A percentile compares a stretch with the other conserved stretches of the same genome.
Conservation (phyloP, 2,329 filamentous ascomycete species). For the Scedosporium boydii region DNA sequence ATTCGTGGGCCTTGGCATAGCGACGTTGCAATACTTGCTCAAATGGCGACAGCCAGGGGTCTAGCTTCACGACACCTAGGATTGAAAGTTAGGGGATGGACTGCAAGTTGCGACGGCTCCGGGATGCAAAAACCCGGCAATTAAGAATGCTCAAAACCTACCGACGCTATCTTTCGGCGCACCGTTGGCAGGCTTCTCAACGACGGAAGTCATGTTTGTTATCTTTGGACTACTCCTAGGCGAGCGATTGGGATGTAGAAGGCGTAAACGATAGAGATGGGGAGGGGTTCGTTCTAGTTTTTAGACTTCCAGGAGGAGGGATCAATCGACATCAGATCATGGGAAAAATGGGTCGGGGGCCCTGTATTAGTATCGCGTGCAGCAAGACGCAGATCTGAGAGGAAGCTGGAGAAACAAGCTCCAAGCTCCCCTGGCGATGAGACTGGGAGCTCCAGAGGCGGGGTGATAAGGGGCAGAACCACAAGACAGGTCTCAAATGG, state of each 20-base stretch:
- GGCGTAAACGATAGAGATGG: background rate
- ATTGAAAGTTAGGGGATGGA: background rate
- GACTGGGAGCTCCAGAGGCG: background rate
- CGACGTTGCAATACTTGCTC: constrained; percentile 65
- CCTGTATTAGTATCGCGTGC: background rate
- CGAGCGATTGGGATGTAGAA: background rate
- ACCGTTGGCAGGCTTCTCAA: background rate
- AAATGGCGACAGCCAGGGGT: constrained; percentile 86
- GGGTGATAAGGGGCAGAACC: background rate
- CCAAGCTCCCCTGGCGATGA: background rate
- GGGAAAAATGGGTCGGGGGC: background rate
- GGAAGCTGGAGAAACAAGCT: background rate
- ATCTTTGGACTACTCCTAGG: background rate
- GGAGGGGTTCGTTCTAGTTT: background rate
- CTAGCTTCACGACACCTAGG: constrained; percentile 73
- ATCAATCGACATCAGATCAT: background rate
- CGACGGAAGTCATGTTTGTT: background rate
- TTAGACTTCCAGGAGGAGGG: background rate
- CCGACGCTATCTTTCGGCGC: background rate
- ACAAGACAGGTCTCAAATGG: background rate
- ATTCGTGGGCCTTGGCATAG: constrained; percentile 70
- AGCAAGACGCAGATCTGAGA: background rate
- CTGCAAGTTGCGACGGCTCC: background rate
- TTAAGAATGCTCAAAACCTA: background rate
- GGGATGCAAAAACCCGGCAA: background rate